Evolutionary conservation across 129 eudicot species (phyloP), one percentile per base, ranked within the genome.

Genomic region (Saussurea involucrata): DNA sequence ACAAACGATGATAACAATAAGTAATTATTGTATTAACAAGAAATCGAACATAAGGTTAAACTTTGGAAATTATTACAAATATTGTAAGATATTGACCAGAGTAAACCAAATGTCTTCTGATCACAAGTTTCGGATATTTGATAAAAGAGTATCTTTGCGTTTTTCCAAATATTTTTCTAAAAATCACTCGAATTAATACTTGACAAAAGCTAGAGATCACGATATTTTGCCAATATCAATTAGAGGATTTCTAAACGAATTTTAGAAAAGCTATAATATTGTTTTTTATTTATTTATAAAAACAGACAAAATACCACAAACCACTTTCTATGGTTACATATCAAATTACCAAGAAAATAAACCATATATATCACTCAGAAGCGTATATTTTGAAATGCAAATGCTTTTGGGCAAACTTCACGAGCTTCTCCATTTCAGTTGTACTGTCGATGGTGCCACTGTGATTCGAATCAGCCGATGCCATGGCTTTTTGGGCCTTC

Each of bases 401-500:
- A 82, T 88, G 83, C 66, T 82, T 74, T 31, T 88, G 87, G 8
- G 89, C 92, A 68, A 71, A 85, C 22, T 71, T 82, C 63, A 83
- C 87, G 69, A 85, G 78, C 72, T 82, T 82, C 37, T 82, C 89
- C 72, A 87, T 78, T 74, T 87, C 89, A 31, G 67, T 69, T 17
- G 78, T 55, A 13, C 72, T 74, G 15, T 88, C 87, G 17, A 88
- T 86, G 18, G 74, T 17, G 57, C 89, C 90, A 40, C 57, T 83
- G 1, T n/a, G 79, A 69, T 88, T 83, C 15, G 81, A 36, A 69
- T 88, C 92, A 9, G 81, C 90, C 0, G 68, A 55, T 64, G 79
- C 74, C 82, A 88, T 83, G 1, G 76, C 92, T 61, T 61, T 76
- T 17, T 80, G 81, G 3, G 92, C 88, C 69, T 83, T 86, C 92